These are phyloP conservation scores for Paspalum notatum DNA, from an alignment of 176 grass and related monocot genomes.

Conservation along the genomic window DNA sequence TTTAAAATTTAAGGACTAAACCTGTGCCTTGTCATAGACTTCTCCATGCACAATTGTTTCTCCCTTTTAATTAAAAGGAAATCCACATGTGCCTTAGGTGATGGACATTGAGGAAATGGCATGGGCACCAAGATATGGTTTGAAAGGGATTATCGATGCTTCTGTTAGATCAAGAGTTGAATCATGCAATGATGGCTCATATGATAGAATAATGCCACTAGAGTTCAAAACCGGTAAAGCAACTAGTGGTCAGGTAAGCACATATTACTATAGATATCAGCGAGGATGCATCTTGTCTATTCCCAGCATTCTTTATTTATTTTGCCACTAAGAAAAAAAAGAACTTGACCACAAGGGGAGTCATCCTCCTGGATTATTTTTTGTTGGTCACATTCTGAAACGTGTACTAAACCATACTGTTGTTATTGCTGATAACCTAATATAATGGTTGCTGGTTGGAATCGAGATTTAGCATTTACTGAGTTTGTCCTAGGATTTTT, in stretches of 20 bases:
- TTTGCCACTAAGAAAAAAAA: not conserved
- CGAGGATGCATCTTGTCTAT: constrained; percentile 1
- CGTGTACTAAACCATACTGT: constrained; percentile 24
- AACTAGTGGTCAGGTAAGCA: constrained; percentile 86
- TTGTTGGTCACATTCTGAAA: not conserved
- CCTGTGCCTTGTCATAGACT: not conserved
- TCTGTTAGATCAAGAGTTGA: constrained; percentile 68
- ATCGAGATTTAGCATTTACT: constrained; percentile 18
- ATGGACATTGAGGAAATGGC: constrained; percentile 99
- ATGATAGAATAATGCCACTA: constrained; percentile 80
- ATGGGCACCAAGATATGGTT: constrained; percentile 90
- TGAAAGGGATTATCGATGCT: constrained; percentile 94
- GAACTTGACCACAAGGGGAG: not conserved
- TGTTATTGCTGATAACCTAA: not conserved
- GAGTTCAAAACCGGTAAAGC: constrained; percentile 97
- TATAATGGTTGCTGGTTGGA: not conserved
- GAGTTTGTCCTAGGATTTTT: not conserved
- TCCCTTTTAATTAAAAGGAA: constrained; percentile 31
- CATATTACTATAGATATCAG: constrained; percentile 34
- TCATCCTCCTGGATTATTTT: not conserved
- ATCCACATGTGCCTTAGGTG: constrained; percentile 58
- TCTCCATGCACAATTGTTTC: constrained; percentile 27
- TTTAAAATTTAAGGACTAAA: not conserved
- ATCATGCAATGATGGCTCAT: constrained; percentile 51
- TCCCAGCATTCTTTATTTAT: not conserved